Conservation (phyloP, 2,329 filamentous ascomycete species). For the Verticillium isaacii region DNA sequence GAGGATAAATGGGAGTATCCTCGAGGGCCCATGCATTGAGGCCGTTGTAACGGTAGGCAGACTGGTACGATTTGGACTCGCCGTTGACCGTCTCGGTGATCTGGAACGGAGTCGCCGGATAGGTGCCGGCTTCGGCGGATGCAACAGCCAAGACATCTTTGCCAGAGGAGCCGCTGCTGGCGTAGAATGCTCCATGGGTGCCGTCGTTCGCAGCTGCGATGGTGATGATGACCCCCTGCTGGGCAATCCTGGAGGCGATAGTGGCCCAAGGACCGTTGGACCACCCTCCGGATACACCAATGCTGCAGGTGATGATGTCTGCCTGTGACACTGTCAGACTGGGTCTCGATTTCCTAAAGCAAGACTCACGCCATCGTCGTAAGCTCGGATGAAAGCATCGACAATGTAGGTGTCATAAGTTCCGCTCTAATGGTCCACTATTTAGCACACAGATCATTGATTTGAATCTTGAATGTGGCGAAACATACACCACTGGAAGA, state of each 20-base stretch:
- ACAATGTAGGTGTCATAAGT: conserved; percentile 14
- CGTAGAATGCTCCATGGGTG: conserved; percentile 16
- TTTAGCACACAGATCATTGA: neutral
- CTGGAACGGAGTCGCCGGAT: neutral
- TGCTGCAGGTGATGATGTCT: conserved; percentile 10
- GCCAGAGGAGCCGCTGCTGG: conserved; percentile 18
- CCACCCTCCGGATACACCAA: conserved; percentile 6
- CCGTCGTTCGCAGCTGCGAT: conserved; percentile 11
- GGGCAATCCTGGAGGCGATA: conserved; percentile 7
- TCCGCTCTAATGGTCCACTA: conserved; percentile 24
- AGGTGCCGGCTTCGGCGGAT: conserved; percentile 2
- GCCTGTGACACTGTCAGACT: neutral
- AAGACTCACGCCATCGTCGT: neutral
- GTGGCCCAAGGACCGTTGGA: conserved; percentile 10
- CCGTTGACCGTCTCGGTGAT: neutral
- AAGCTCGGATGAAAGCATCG: conserved; percentile 1
- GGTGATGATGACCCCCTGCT: conserved; percentile 19
- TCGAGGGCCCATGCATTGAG: neutral
- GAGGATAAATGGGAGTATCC: neutral
- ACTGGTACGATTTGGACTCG: neutral
- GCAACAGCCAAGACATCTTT: conserved; percentile 18
- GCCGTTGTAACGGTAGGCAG: neutral
- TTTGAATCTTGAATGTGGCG: too few species aligned
- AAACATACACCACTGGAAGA: conserved; percentile 11
- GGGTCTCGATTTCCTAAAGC: too few species aligned